phyloP scores from a whole-genome alignment of 495 filamentous ascomycete genomes.

The Podospora pseudoanserina region DNA sequence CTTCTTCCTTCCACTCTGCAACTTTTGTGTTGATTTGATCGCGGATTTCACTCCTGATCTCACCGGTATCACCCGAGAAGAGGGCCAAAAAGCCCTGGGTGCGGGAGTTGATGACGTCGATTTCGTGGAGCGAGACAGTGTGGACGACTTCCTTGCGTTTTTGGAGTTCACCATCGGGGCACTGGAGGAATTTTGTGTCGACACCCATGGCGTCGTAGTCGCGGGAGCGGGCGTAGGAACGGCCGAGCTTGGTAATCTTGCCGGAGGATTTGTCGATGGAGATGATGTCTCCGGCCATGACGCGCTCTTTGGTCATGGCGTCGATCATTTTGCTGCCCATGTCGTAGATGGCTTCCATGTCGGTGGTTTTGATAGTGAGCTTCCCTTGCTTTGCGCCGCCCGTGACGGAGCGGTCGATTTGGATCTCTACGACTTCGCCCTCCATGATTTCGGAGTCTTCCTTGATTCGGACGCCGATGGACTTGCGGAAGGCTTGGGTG shows the following conservation, averaged over 20 bases:
- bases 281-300: slow-evolving; percentile 97
- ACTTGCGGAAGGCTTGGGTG: slow-evolving; percentile 95
- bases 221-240: slow-evolving; percentile 86
- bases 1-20: slow-evolving; percentile 97
- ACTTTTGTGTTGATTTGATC: slow-evolving; percentile 99
- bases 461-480: slow-evolving; percentile 93
- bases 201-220: slow-evolving; percentile 99
- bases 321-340: slow-evolving; percentile 99
- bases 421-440: slow-evolving; percentile 98
- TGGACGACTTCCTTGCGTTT: slow-evolving; percentile 96
- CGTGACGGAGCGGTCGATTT: slow-evolving; percentile 95
- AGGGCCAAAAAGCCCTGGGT: slow-evolving; percentile 95
- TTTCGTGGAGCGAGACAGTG: slow-evolving; percentile 95
- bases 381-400: slow-evolving; percentile 97
- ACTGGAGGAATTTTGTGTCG: slow-evolving; percentile 97
- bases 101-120: slow-evolving; percentile 97
- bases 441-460: slow-evolving; percentile 99
- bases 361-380: slow-evolving; percentile 98
- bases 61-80: slow-evolving; percentile 96
- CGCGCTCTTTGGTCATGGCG: slow-evolving; percentile 96
- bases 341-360: slow-evolving; percentile 99
- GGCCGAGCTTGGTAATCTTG: slow-evolving; percentile 93
- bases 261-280: slow-evolving; percentile 97
- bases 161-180: slow-evolving; percentile 97
- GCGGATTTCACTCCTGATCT: slow-evolving; percentile 93